phyloP scores from a whole-genome alignment of 2,329 filamentous ascomycete genomes.

The Fusarium sp. region DNA sequence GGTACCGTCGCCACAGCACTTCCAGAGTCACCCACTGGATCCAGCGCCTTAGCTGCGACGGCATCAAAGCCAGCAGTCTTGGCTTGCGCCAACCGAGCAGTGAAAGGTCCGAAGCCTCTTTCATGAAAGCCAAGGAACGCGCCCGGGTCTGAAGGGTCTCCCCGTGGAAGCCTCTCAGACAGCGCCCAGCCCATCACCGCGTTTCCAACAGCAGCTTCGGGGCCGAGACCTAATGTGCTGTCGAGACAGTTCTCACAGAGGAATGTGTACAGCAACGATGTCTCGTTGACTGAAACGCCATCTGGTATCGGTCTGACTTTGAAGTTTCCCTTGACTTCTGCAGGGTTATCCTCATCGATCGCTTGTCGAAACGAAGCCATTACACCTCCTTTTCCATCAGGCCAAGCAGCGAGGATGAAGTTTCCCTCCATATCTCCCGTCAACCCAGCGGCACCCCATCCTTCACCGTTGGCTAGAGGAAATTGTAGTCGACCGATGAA shows the following conservation, averaged over 20 bases:
- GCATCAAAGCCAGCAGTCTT: not conserved
- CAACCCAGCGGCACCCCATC: slow-evolving; percentile 6
- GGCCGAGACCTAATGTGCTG: not conserved
- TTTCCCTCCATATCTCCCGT: slow-evolving; percentile 12
- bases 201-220: not conserved
- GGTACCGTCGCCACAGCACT: not conserved
- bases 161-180: not conserved
- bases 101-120: not conserved
- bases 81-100: not conserved
- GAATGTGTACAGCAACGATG: not conserved
- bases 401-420: slow-evolving; percentile 6
- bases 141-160: not conserved
- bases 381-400: slow-evolving; percentile 4
- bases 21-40: not conserved
- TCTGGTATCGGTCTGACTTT: slow-evolving; percentile 4
- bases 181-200: slow-evolving; percentile 10
- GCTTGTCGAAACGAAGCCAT: slow-evolving; percentile 12
- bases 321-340: not conserved
- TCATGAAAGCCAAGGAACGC: slow-evolving; percentile 6
- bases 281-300: not conserved
- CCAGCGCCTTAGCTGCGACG: not conserved
- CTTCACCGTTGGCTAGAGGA: not conserved
- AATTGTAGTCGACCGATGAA: slow-evolving; percentile 5
- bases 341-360: slow-evolving; percentile 1
- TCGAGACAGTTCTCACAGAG: slow-evolving; percentile 9